phyloP scores from a whole-genome alignment of 75 land plant species.

The Larix kaempferi region DNA sequence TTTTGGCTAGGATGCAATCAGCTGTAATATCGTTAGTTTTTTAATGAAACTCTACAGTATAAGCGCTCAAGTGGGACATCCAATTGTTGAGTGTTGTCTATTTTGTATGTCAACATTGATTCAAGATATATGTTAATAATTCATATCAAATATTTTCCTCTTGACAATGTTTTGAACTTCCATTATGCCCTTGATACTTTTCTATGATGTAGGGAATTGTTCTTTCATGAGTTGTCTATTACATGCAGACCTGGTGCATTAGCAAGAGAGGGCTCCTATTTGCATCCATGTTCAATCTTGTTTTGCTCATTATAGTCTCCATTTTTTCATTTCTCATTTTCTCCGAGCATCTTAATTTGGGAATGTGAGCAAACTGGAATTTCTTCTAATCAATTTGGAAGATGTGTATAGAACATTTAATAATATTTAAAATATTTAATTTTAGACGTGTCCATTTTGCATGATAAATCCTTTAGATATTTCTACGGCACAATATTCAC shows the following conservation, averaged over 20 bases:
- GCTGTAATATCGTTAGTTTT: slow-evolving; percentile 16
- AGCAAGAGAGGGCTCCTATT: slow-evolving; percentile 39
- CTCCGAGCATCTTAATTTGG: slow-evolving; percentile 31
- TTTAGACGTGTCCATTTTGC: not conserved
- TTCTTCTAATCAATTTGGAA: not conserved
- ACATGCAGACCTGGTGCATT: slow-evolving; percentile 54
- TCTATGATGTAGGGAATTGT: slow-evolving; percentile 24
- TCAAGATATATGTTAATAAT: not conserved
- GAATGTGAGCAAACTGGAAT: slow-evolving; percentile 26
- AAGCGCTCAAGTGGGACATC: slow-evolving; percentile 22
- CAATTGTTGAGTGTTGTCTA: slow-evolving; percentile 22
- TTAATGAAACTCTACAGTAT: slow-evolving; percentile 20
- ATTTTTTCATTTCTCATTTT: slow-evolving; percentile 27
- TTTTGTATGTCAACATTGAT: slow-evolving; percentile 14
- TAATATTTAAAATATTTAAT: not conserved
- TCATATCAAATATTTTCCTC: not conserved
- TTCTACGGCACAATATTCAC: not conserved
- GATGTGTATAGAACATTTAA: no score
- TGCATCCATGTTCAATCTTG: slow-evolving; percentile 48
- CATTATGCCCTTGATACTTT: not conserved
- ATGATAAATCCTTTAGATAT: not conserved
- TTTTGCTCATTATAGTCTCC: slow-evolving; percentile 36
- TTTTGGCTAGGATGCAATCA: slow-evolving; percentile 36
- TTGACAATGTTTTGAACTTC: not conserved
- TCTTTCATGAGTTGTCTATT: slow-evolving; percentile 25